These are phyloP conservation scores for Corymbia maculata DNA, from an alignment of 345 rosid species.

Conservation along the genomic window DNA sequence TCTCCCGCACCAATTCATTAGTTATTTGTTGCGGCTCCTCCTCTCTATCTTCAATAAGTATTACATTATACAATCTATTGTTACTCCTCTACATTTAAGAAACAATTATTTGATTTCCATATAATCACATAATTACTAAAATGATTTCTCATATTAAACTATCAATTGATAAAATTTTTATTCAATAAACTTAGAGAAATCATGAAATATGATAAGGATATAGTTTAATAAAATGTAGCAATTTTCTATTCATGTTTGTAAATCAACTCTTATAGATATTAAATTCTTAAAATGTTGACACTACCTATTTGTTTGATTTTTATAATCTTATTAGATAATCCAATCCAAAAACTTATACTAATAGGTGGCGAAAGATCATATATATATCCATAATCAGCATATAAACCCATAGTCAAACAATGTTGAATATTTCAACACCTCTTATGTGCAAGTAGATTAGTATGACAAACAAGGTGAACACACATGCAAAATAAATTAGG, in stretches of 20 bases:
- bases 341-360: not conserved
- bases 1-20: not conserved
- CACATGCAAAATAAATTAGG: not conserved
- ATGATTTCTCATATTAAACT: not conserved
- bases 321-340: not conserved
- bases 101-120: not conserved
- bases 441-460: not conserved
- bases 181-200: not conserved
- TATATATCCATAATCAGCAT: not conserved
- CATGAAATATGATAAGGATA: not conserved
- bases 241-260: not conserved
- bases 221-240: not conserved
- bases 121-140: not conserved
- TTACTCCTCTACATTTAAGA: not conserved
- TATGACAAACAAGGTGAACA: fast-evolving
- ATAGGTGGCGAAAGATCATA: not conserved
- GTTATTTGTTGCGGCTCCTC: not conserved
- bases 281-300: not conserved
- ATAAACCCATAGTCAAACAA: not conserved
- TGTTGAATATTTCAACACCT: not conserved
- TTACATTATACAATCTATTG: not conserved
- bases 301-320: not conserved
- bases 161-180: not conserved
- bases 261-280: not conserved
- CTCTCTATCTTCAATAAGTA: not conserved